Base-by-base conservation (phyloP, 805 yeast species). In the Candida yuanshanica region DNA sequence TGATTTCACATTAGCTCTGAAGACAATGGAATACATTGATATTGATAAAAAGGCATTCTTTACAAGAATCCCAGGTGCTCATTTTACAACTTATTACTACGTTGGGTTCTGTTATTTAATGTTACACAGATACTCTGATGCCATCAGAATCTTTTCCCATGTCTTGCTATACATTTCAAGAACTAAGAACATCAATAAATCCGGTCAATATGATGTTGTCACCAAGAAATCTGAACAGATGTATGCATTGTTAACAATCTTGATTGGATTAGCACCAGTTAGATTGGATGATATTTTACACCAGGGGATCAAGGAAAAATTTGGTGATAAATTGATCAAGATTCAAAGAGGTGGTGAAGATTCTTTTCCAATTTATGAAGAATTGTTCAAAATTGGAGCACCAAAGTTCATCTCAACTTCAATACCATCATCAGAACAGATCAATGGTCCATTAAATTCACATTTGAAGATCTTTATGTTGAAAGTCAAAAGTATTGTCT, bases 31-130 rank as follows among this genome's bases (percentile, higher is more conserved):
- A 46, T 62, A 63, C 42, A 65, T 72, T 38, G 74, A 70, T 42
- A 55, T 72, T 43, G 66, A 67, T 50, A 72, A 70, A 56, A 66
- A 62, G 51, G 70, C 72, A n/a, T 64, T 68, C 48, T 68, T 68
- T 55, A 63, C 74, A 14, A 16, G 66, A 44, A 70, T 72, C 35
- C 68, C 75, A 35, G 70, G 74, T 20, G 71, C 72, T 34, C 77
- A 72, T 53, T 70, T 69, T 58, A 68, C 74, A 26, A 70, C 73
- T 37, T 72, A 72, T 57, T 72, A 72, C 59, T 72, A 72, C 47
- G 74, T 70, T 33, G 77, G 76, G 2, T 69, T 67, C 59, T 67
- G 75, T 53, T 71, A 70, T 58, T 53, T 72, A 52, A 72, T 72
- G 77, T 56, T 71, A 50, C 66, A 70, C 46, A 60, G 77, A 48